Evolutionary conservation across 2,329 filamentous ascomycete species (phyloP), one percentile per base, ranked within the genome.

Genomic region (Aureobasidium mangrovei): DNA sequence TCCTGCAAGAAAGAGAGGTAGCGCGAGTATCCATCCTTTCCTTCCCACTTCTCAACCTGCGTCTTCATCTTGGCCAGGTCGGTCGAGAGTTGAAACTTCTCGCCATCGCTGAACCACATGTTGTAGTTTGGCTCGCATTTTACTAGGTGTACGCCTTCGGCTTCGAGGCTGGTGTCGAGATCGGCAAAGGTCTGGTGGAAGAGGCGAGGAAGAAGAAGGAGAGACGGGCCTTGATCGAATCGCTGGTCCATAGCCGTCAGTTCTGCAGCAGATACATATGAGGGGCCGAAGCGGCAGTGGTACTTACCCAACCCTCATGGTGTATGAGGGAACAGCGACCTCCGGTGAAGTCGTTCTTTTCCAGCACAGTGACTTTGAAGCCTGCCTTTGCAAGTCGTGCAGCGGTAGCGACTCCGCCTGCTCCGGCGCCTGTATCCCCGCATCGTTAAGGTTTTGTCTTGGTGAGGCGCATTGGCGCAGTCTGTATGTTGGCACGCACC

Each of bases 121-220:
- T 81, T 80, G 73, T 90, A 89, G 65, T 89, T 90, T 1, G 84
- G 83, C 47, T 86, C 81, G 67, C 85, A 89, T 70, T 85, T 86
- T 27, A 85, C 64, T 3, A 90, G 71, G 45, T 83, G 70, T 1
- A 89, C 76, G n/a, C 81, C 83, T 64, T 88, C 85, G 0, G 72
- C 74, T 58, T 80, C 75, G 9, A 88, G 72, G 7, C 77, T 79
- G 4, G 84, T 88, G 58, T 76, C 83, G 1, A 89, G 77, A 61
- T 89, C 85, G 53, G 71, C 66, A 63, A 88, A 89, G 24, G 81
- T 80, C 68, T 86, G 81, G 29, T 77, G 74, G 72, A 89, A 90
- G 55, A 88, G 75, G 54, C 80, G 77, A 2, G 86, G 86, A 4
- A 89, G 79, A 0, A 90, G 75, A 18, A 89, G 77, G 3, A 89